Evolutionary conservation across 2,329 filamentous ascomycete genomes (phyloP), one percentile per base, ranked within the genome.

Genomic region (Rhexocercosporidium sp.): DNA sequence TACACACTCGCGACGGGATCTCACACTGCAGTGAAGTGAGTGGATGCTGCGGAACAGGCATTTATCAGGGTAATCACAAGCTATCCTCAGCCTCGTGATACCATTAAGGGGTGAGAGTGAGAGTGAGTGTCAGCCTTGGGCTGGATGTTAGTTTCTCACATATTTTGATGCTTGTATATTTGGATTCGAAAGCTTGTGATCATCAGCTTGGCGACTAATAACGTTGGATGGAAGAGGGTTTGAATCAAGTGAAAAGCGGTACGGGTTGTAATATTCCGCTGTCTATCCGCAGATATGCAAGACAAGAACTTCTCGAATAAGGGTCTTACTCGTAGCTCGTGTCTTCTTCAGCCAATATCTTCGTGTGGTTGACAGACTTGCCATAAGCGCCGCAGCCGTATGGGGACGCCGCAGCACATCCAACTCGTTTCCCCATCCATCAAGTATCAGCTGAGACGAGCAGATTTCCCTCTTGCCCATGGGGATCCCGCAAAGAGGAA

Each of bases 181-280:
- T 46, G 53, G 12, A n/a, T n/a, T n/a, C n/a, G n/a, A 16, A 47
- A 64, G 62, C 62, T 64, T 64, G 59, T 62, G 59, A 62, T 25
- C 20, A 22, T 46, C 22, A 11, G 25, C 59, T 61, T 37, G 25
- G 31, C 31, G 25, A 59, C 31, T 20, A 14, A 8, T 12, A 1
- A 41, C 4, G n/a, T 37, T 39, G 25, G 27, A 31, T 27, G 12
- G 27, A 62, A 5, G 3, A 18, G 25, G 27, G 11, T n/a, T n/a
- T n/a, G n/a, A n/a, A n/a, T n/a, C n/a, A n/a, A n/a, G n/a, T n/a
- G 46, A 34, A 25, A 20, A 51, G 46, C 63, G n/a, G n/a, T n/a
- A n/a, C n/a, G 44, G 60, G 57, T 53, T 53, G 51, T 11, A 44
- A 68, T 62, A 62, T 62, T 65, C 66, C 59, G 62, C 39, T 65